Base-by-base conservation (phyloP, 805 yeast species). In the Cephaloascus albidus region DNA sequence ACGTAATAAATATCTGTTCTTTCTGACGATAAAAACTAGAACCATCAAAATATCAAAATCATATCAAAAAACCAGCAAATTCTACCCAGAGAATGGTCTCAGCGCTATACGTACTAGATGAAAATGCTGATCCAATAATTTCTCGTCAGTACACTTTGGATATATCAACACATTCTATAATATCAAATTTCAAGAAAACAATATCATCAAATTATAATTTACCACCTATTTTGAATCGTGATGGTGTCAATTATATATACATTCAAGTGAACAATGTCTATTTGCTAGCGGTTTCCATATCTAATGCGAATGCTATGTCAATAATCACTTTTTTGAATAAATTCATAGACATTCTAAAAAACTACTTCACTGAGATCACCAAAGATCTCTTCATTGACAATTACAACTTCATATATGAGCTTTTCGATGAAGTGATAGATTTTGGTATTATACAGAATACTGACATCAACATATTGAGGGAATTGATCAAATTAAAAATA, bases 371-470 rank as follows among this genome's bases (percentile, higher is more conserved):
- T 38, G 15, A 20, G 12, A 16, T 47, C 17, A 56, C 83, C 33
- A 70, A 70, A 39, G 88, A 81, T 40, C 50, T 76, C 15, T 72
- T 86, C 2, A 61, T 74, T 18, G 95, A 87, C 56, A 90, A 87
- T 57, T 73, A 76, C 46, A 77, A 80, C 27, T 64, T 87, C 37
- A 73, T 87, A 5, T 82, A 81, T 57, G 96, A 88, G 54, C 61
- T 87, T n/a, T 58, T 87, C 35, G 96, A 87, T 53, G 96, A 87
- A 53, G 83, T 87, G 69, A 73, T 85, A 76, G 96, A 88, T 57
- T 83, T 74, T 57, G 96, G 96, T 6, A 61, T 83, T n/a, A 78
- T 87, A 1, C 96, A 88, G 59, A 66, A 83, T 39, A 84, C 96
- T 0, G 95, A 88, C 51, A 74, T 78, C 38, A 82, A 81, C 45